Evolutionary conservation across 2,329 filamentous ascomycete species (phyloP), one percentile per base, ranked within the genome.

Genomic region (Sclerotinia sclerotiorum): DNA sequence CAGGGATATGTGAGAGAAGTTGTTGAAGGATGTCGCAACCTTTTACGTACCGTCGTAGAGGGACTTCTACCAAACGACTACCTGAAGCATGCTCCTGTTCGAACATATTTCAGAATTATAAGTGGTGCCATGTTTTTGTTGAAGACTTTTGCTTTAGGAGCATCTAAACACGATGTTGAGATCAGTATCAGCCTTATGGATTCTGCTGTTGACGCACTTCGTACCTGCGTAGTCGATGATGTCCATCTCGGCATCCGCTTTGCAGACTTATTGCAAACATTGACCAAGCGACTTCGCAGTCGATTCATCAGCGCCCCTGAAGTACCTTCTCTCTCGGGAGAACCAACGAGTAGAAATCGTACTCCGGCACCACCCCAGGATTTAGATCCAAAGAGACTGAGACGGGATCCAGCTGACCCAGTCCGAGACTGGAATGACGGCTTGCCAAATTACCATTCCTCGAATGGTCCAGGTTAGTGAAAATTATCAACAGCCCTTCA

Each of bases 51-150:
- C 0, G 91, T 95, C 0, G 90, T 94, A 10, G 87, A 94, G 29
- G 90, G 90, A 2, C 83, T 95, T 24, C 82, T 91, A 5, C 90
- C 91, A 0, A 86, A 86, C 8, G 90, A 89, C 51, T 93, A 91
- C 74, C 87, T 95, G 56, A 92, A 92, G 76, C 92, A 94, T 76
- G 91, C 91, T 0, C 92, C 92, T 0, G 92, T 95, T 5, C 85
- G 92, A 58, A 94, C 92, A 0, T 94, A 94, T 78, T 94, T 95
- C 80, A 88, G 92, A 68, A 94, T 95, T 77, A 92, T 94, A 72
- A 92, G 89, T 69, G 91, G 92, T 5, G 90, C 91, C 71, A 94
- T 94, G 86, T 94, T 95, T 75, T 79, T 95, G 24, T 84, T 95
- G 62, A 95, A 91, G 80, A 94, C 92, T 0, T 94, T 95, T 78